A percentile compares a stretch with the other conserved stretches of the same genome.
Evolutionary conservation across 352 stramenopile species (phyloP).

Genomic region (Pythium utonaiense): DNA sequence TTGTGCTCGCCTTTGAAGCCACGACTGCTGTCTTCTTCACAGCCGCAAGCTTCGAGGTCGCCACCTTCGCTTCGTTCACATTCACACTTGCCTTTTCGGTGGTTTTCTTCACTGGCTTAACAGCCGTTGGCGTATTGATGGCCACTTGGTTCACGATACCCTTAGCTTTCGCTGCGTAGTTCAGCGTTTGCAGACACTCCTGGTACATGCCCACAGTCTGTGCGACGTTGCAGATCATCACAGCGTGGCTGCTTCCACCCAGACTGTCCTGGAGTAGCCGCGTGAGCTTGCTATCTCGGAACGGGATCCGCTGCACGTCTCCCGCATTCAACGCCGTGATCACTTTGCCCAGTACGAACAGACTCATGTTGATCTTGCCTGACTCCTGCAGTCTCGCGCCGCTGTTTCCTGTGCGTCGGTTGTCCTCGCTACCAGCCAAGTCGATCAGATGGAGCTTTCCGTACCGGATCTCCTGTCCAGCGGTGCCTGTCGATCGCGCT

Average conservation of each 20-base stretch:
- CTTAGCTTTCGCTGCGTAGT: slow-evolving; percentile 36
- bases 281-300: slow-evolving; percentile 69
- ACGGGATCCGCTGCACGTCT: slow-evolving; percentile 70
- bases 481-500: slow-evolving; percentile 15
- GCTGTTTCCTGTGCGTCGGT: slow-evolving; percentile 30
- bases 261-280: slow-evolving; percentile 58
- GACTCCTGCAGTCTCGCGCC: slow-evolving; percentile 28
- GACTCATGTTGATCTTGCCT: slow-evolving; percentile 72
- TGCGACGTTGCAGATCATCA: slow-evolving; percentile 45
- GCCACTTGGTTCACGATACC: slow-evolving; percentile 30
- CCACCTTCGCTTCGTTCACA: background rate
- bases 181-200: slow-evolving; percentile 39
- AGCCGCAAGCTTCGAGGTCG: background rate
- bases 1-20: background rate
- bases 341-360: slow-evolving; percentile 76
- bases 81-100: background rate
- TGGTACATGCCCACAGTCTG: slow-evolving; percentile 21
- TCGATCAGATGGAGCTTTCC: slow-evolving; percentile 47
- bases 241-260: slow-evolving; percentile 32
- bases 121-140: slow-evolving; percentile 6
- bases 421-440: slow-evolving; percentile 40
- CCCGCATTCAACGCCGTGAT: slow-evolving; percentile 62
- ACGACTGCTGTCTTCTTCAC: background rate
- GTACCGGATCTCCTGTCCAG: slow-evolving; percentile 9
- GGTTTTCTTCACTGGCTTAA: slow-evolving; percentile 3